Evolutionary conservation across 306 rosid species (phyloP), one percentile per base, ranked within the genome.

Genomic region (Quercus dentata): DNA sequence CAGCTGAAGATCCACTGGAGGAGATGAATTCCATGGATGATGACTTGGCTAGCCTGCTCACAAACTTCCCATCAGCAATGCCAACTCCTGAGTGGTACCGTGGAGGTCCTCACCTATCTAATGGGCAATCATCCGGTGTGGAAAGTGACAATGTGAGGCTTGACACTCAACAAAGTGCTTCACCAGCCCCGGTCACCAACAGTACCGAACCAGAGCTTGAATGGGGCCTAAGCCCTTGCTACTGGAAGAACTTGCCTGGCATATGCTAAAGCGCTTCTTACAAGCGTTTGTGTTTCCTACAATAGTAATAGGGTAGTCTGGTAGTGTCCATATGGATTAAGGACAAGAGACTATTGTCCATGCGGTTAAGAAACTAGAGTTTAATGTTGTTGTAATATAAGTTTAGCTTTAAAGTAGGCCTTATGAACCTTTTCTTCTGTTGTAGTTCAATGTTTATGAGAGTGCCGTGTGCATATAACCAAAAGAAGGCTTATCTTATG

Each of bases 21-120:
- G 89, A 82, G 77, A 81, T 88, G 86, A 83, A 79, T 27, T 72
- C 83, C 12, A 73, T 90, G 89, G 94, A 87, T 31, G 97, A 92
- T 70, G 97, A 94, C 75, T 76, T 91, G 89, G 56, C 81, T 74
- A 89, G 94, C 88, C 55, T 94, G 74, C 91, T 92, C 56, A 83
- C 76, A 74, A 81, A 91, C 71, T 89, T 83, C 61, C 87, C 89
- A 7, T 46, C 86, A 2, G 46, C 86, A 55, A 77, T 78, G 81
- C 89, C 90, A 58, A 74, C 75, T 15, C 91, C 92, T 0, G 90
- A 88, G 20, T 93, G 94, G 97, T 88, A 89, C 73, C 75, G 74
- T 0, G 79, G 82, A 27, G 79, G 83, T 65, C 71, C 5, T 11
- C 57, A 28, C 35, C 6, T 18, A 2, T 49, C 57, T 41, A 79